A percentile compares a stretch with the other conserved stretches of the same genome.
Conservation (phyloP, 805 yeast species). For the Suhomyces xylopsoci region DNA sequence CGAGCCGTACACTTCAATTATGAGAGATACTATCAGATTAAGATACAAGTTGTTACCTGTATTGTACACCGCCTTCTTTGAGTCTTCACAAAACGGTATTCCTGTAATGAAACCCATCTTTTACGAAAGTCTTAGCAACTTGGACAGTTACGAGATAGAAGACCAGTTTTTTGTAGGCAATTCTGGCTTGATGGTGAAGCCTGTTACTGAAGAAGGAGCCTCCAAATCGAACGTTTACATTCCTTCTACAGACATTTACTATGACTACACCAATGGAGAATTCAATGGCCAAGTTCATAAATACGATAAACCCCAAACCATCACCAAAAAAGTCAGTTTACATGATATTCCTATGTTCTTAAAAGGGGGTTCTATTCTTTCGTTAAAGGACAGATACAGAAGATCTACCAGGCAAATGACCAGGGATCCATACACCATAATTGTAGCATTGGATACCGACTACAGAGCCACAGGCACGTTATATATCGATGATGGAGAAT, state of each 20-base stretch:
- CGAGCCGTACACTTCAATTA: slow-evolving; percentile 64
- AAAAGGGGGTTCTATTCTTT: slow-evolving; percentile 75
- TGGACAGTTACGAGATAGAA: slow-evolving; percentile 56
- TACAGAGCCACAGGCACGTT: slow-evolving; percentile 57
- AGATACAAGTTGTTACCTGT: slow-evolving; percentile 78
- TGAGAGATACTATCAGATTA: slow-evolving; percentile 67
- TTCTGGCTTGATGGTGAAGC: slow-evolving; percentile 72
- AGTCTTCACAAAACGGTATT: slow-evolving; percentile 55
- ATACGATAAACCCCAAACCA: slow-evolving; percentile 28
- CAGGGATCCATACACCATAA: slow-evolving; percentile 76
- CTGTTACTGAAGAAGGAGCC: slow-evolving; percentile 61
- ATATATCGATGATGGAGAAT: slow-evolving; percentile 84
- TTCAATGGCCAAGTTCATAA: slow-evolving; percentile 18
- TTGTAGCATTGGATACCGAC: slow-evolving; percentile 51
- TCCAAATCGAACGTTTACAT: slow-evolving; percentile 41
- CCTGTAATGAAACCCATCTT: slow-evolving; percentile 73
- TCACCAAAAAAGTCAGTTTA: slow-evolving; percentile 44
- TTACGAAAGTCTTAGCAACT: slow-evolving; percentile 50
- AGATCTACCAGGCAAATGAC: slow-evolving; percentile 75
- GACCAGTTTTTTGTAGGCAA: slow-evolving; percentile 80
- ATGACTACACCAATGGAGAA: slow-evolving; percentile 46
- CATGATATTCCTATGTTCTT: slow-evolving; percentile 66
- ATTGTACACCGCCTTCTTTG: slow-evolving; percentile 74
- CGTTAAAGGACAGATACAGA: slow-evolving; percentile 70
- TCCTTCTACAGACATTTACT: slow-evolving; percentile 57